Base-by-base conservation (phyloP, 1,284 basidiomycete genomes). In the Cryptococcus deneoformans region DNA sequence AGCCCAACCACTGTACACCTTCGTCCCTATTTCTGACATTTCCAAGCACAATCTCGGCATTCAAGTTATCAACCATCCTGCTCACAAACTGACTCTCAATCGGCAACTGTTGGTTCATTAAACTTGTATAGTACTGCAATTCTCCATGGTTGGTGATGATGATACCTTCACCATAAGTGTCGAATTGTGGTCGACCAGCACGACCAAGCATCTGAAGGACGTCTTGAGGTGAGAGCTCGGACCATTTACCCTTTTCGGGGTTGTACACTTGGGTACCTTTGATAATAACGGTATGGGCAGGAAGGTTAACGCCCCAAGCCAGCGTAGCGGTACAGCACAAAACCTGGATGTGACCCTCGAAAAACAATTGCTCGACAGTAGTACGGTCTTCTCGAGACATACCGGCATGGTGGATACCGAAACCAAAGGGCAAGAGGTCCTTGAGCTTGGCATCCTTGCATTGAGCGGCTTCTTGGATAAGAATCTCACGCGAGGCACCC, bases 241-340 rank as follows among this genome's bases (percentile, higher is more conserved):
- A 87, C 96, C 95, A 99, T 7, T 90, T 87, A 24, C 96, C 96
- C 79, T 99, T 97, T 77, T 96, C 94, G 0, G 96, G 96, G 75
- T 97, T 97, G 81, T 99, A 99, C 62, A 99, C 94, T 78, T 99
- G 95, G 0, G 96, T 99, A 39, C 96, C 96, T 77, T 99, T 99
- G 83, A 99, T 98, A 80, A 99, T 94, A 77, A 98, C 95, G 3
- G 92, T 91, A 69, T 99, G 96, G 0, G 95, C 95, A 1, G 96
- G 96, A 1, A 99, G 80, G 75, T 99, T 99, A 79, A 99, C 95
- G 82, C 96, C 96, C 96, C 96, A 99, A 0, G 96, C 95, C 12
- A 99, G 86, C 0, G 96, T 99, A 5, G 95, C 96, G 0, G 96
- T 99, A 73, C 92, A 97, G 49, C 97, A 91, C 35, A 99, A 82